Conservation (phyloP, 2,329 filamentous ascomycete genomes). For the Diaporthe longicolla region DNA sequence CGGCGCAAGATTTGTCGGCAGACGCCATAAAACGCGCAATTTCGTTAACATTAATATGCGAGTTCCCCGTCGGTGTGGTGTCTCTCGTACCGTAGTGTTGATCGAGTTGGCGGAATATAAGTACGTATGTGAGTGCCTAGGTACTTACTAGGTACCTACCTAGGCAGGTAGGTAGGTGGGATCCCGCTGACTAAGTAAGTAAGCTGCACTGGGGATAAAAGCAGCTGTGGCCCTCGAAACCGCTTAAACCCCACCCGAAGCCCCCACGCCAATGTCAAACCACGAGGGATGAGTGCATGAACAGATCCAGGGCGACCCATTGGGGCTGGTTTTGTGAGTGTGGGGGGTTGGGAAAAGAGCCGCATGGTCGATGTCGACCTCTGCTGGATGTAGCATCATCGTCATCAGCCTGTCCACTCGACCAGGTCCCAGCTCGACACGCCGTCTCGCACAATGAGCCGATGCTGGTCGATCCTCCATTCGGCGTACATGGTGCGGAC, state of each 20-base stretch:
- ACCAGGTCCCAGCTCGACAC: conserved; percentile 46
- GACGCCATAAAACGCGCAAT: no score
- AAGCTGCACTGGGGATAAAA: not conserved
- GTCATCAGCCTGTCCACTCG: conserved; percentile 42
- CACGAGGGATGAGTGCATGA: conserved; percentile 26
- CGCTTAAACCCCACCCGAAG: not conserved
- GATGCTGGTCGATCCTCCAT: conserved; percentile 80
- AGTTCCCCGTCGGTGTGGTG: no score
- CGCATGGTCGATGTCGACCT: conserved; percentile 8
- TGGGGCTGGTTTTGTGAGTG: not conserved
- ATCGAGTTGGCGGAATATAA: no score
- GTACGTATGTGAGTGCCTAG: no score
- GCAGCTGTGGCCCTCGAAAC: not conserved
- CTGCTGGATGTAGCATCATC: not conserved
- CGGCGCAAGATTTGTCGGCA: no score
- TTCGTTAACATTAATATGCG: no score
- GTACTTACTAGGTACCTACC: no score
- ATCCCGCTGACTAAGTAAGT: conserved; percentile 14
- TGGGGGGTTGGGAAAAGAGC: not conserved
- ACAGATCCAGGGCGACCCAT: conserved; percentile 5
- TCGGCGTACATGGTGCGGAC: conserved; percentile 73
- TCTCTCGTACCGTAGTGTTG: no score
- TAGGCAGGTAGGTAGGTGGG: no score
- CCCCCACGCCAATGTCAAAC: conserved; percentile 30
- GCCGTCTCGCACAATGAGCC: conserved; percentile 76